These are phyloP conservation scores for Jatropha curcas DNA, from an alignment of 345 rosid species.

Conservation along the genomic window DNA sequence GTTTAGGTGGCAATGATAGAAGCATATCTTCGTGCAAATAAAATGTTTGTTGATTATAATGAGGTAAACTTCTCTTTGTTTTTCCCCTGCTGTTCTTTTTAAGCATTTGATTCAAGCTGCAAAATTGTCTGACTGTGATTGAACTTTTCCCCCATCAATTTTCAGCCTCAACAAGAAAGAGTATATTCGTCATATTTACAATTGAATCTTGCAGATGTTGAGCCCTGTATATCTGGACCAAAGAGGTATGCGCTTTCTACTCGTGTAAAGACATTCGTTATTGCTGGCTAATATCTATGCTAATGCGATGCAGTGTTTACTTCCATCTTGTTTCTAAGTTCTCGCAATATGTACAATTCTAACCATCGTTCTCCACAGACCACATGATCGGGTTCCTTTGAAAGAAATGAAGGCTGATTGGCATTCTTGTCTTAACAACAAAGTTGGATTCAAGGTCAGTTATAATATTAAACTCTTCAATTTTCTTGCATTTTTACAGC, in stretches of 20 bases:
- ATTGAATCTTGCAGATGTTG: constrained; percentile 74
- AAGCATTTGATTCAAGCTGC: neutral
- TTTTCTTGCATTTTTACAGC: neutral
- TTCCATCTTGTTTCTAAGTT: neutral
- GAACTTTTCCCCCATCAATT: constrained; percentile 3
- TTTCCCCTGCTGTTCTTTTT: neutral
- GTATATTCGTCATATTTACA: constrained; percentile 82
- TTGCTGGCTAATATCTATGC: neutral
- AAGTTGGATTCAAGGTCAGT: constrained; percentile 92
- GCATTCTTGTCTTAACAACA: constrained; percentile 87
- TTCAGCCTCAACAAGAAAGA: constrained; percentile 83
- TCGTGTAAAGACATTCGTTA: neutral
- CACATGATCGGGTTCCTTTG: constrained; percentile 93
- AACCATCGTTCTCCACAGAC: constrained; percentile 51
- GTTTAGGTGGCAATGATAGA: constrained; percentile 86
- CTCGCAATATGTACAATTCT: neutral
- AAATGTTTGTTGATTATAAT: constrained; percentile 86
- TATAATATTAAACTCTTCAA: constrained; percentile 4
- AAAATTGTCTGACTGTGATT: constrained; percentile 16
- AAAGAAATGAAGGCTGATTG: constrained; percentile 98
- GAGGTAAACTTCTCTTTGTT: constrained; percentile 54
- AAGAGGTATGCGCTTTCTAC: constrained; percentile 59
- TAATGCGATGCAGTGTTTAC: neutral
- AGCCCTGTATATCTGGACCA: constrained; percentile 97
- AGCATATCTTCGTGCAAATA: constrained; percentile 93